Base-by-base conservation (phyloP, 2,329 filamentous ascomycete genomes). In the Aspergillus puulaauensis region DNA sequence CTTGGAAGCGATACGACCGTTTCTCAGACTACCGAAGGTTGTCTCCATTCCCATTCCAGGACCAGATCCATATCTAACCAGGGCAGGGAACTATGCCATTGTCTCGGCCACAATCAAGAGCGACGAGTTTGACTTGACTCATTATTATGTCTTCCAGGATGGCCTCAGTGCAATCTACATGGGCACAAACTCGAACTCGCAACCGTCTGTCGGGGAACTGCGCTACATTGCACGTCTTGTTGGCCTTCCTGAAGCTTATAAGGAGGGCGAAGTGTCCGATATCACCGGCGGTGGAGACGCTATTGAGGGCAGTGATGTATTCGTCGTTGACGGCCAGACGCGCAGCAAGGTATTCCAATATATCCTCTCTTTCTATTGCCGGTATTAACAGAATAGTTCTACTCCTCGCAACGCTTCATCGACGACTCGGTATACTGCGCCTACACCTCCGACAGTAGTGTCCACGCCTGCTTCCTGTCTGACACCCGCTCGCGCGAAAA, bases 401-500 rank as follows among this genome's bases (percentile, higher is more conserved):
- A 55, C 45, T 55, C 52, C 5, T 55, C 52, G 8, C 35, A 55
- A 12, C 52, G 52, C 12, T 55, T 55, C 37, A 48, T 55, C 44
- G 52, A 55, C 52, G 52, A 55, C 41, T 14, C 24, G 5, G 52
- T 21, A 4, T 55, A 55, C 52, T 55, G 52, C 45, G 52, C 52
- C 5, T 48, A 48, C 39, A 31, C n/a, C 0, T 19, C 44, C 33
- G 52, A 49, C 33, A 31, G 27, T 23, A 39, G 31, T 7, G 52
- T 49, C 3, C 45, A 55, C 46, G 52, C 44, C 5, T 55, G 52
- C 45, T 55, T 55, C 45, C 44, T 55, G 3, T 48, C 52, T 6
- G 35, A 55, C 41, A 55, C 52, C 2, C 44, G 35, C 1, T 33
- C 44, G 15, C 52, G 52, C 14, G 52, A 55, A 43, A 55, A 55